Evolutionary conservation across 495 filamentous ascomycete genomes (phyloP).

Genomic region (Tetracladium marchalianum): DNA sequence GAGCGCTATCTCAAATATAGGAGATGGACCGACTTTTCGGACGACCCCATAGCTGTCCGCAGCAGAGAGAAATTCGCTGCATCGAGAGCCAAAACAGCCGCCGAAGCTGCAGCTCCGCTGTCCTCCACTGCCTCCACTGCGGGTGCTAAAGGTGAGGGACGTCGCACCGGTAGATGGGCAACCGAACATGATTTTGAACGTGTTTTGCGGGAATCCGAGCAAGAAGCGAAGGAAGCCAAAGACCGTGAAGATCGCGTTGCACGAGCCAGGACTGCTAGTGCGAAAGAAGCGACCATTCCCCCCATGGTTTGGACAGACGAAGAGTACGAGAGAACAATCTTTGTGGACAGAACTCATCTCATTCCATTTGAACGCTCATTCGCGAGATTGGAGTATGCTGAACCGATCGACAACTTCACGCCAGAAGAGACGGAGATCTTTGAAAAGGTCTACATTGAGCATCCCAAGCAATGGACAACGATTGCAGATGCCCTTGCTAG

Average conservation of each 20-base stretch:
- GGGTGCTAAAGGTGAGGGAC: slow-evolving; percentile 14
- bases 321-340: slow-evolving; percentile 35
- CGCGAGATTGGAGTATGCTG: slow-evolving; percentile 60
- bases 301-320: slow-evolving; percentile 50
- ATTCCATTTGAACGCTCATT: slow-evolving; percentile 58
- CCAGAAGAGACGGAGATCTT: slow-evolving; percentile 69
- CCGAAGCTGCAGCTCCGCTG: slow-evolving; percentile 17
- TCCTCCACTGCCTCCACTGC: slow-evolving; percentile 21
- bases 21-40: slow-evolving; percentile 39
- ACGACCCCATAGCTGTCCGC: slow-evolving; percentile 34
- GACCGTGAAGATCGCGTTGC: slow-evolving; percentile 59
- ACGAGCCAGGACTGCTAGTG: slow-evolving; percentile 63
- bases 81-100: slow-evolving; percentile 7
- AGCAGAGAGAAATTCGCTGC: slow-evolving; percentile 20
- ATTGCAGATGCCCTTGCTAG: slow-evolving; percentile 65
- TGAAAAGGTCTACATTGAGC: slow-evolving; percentile 65
- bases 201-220: slow-evolving; percentile 66
- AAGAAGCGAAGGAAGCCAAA: slow-evolving; percentile 62
- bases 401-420: slow-evolving; percentile 75
- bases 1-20: slow-evolving; percentile 34
- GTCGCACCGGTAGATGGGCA: slow-evolving; percentile 28
- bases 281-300: slow-evolving; percentile 78
- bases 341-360: slow-evolving; percentile 63
- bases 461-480: slow-evolving; percentile 87
- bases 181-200: slow-evolving; percentile 68